Conservation (phyloP, 495 filamentous ascomycete genomes). For the Podospora australis region DNA sequence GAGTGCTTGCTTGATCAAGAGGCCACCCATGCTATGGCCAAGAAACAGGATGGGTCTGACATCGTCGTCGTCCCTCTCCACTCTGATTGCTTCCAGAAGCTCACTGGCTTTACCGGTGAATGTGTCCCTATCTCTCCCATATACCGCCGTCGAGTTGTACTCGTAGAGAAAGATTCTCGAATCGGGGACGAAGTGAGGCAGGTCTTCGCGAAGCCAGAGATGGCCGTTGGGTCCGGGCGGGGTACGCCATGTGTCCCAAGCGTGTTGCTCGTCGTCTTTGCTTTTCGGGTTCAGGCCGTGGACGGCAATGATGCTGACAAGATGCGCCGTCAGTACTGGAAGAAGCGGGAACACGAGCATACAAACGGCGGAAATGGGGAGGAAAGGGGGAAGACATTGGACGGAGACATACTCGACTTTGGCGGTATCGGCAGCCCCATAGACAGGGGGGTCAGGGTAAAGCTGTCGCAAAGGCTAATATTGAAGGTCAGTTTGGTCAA, state of each 20-base stretch:
- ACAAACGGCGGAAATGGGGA: too few species aligned
- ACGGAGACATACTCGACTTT: slow-evolving; percentile 22
- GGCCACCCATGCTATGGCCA: slow-evolving; percentile 18
- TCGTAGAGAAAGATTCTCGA: slow-evolving; percentile 25
- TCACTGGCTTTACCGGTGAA: slow-evolving; percentile 22
- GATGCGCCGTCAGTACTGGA: slow-evolving; percentile 7
- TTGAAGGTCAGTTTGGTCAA: not conserved
- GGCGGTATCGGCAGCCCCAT: slow-evolving; percentile 1
- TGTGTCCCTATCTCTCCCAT: slow-evolving; percentile 17
- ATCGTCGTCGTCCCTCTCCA: slow-evolving; percentile 9
- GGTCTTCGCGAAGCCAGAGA: slow-evolving; percentile 28
- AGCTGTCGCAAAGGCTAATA: slow-evolving; percentile 13
- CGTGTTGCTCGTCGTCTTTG: slow-evolving; percentile 18
- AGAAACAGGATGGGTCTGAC: slow-evolving; percentile 16
- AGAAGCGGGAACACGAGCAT: not conserved
- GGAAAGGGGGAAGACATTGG: too few species aligned
- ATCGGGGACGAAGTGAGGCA: slow-evolving; percentile 19
- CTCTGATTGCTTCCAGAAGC: slow-evolving; percentile 17
- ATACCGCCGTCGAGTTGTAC: slow-evolving; percentile 22
- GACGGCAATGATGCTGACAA: slow-evolving; percentile 24
- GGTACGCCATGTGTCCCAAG: slow-evolving; percentile 29
- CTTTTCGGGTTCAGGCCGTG: slow-evolving; percentile 29
- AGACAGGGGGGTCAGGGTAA: slow-evolving; percentile 6
- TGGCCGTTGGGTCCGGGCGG: slow-evolving; percentile 14
- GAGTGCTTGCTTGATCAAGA: slow-evolving; percentile 19